A percentile compares a stretch with the other conserved stretches of the same genome.
phyloP scores from a whole-genome alignment of 352 stramenopile species.

The Phytopythium oedochilum region DNA sequence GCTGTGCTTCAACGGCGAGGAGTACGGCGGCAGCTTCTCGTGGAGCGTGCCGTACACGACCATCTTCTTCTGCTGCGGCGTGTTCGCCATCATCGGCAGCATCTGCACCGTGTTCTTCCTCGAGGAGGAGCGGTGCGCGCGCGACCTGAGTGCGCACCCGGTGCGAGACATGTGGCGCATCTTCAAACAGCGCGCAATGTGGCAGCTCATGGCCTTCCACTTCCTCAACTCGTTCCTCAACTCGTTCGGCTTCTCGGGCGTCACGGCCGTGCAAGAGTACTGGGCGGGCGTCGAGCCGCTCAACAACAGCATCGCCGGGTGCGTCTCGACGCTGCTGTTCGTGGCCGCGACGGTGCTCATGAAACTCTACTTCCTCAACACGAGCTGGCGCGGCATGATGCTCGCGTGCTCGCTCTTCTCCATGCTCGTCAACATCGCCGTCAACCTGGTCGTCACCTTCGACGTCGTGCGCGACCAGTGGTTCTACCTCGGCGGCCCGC shows the following conservation, averaged over 20 bases:
- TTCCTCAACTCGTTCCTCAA: constrained; percentile 66
- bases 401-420: constrained; percentile 36
- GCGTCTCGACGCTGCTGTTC: constrained; percentile 43
- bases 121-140: constrained; percentile 29
- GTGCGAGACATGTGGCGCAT: constrained; percentile 63
- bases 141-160: constrained; percentile 27
- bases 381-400: constrained; percentile 57
- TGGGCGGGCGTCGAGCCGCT: constrained; percentile 54
- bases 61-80: constrained; percentile 50
- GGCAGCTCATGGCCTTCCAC: constrained; percentile 62
- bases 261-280: constrained; percentile 51
- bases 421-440: constrained; percentile 34
- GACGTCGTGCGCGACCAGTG: constrained; percentile 59
- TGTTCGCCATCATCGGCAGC: constrained; percentile 28
- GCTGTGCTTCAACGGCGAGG: constrained; percentile 55
- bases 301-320: constrained; percentile 47
- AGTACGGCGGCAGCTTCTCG: constrained; percentile 57
- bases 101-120: constrained; percentile 38
- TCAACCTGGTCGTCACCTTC: constrained; percentile 49
- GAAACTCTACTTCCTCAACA: constrained; percentile 52
- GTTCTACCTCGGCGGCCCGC: constrained; percentile 62
- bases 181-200: constrained; percentile 66
- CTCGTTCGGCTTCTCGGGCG: constrained; percentile 45
- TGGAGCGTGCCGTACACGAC: constrained; percentile 45
- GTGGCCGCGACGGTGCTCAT: constrained; percentile 51